These are phyloP conservation scores for Russula dissimulans DNA, from an alignment of 768 basidiomycete genomes.

Conservation along the genomic window DNA sequence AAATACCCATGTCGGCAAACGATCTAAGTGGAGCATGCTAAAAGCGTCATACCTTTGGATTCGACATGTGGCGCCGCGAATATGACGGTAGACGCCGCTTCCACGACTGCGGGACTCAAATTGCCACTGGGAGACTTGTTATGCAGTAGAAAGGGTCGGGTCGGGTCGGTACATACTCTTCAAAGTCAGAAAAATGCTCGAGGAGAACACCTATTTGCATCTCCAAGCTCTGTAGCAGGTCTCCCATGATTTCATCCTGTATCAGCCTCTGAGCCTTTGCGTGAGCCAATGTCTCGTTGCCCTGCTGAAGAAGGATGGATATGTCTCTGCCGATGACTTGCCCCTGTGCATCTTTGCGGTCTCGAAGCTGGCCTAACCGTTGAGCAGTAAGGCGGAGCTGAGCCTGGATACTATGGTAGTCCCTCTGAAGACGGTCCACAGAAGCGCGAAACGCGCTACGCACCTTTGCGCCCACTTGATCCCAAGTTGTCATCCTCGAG, in stretches of 20 bases:
- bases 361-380: constrained; percentile 59
- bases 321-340: constrained; percentile 59
- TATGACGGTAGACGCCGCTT: constrained; percentile 63
- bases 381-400: constrained; percentile 57
- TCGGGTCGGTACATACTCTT: constrained; percentile 31
- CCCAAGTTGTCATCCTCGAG: constrained; percentile 25
- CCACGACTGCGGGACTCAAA: constrained; percentile 46
- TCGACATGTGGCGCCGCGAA: constrained; percentile 47
- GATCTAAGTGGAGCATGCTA: neutral
- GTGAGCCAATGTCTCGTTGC: constrained; percentile 53
- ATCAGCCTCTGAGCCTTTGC: constrained; percentile 64
- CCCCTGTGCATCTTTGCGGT: constrained; percentile 56
- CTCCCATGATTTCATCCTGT: constrained; percentile 50
- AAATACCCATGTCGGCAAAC: neutral
- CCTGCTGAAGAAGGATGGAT: constrained; percentile 52
- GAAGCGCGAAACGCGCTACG: neutral
- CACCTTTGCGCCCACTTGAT: constrained; percentile 28
- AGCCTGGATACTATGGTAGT: constrained; percentile 32
- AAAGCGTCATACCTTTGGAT: constrained; percentile 41
- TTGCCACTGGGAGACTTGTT: constrained; percentile 25
- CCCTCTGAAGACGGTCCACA: neutral
- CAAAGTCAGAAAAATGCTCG: constrained; percentile 49
- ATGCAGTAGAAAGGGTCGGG: neutral
- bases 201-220: constrained; percentile 56
- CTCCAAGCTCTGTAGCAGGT: constrained; percentile 56